Conservation (phyloP, 169 alveolate species). For the Plasmodium gonderi region DNA sequence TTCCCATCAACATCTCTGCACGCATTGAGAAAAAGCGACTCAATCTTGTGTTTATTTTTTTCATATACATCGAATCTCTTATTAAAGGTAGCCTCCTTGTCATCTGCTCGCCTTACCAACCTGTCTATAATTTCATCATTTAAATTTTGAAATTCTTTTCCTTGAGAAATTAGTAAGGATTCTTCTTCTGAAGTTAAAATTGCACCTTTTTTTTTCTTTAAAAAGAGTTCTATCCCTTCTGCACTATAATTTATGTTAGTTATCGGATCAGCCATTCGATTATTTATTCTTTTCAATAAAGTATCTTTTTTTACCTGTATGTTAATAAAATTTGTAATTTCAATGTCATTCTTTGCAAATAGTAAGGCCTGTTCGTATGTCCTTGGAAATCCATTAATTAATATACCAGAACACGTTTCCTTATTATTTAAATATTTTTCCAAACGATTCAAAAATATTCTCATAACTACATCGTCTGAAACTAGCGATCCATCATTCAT, state of each 20-base stretch:
- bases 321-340: conserved; percentile 7
- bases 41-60: not conserved
- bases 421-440: not conserved
- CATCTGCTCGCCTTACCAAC: conserved; percentile 34
- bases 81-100: conserved; percentile 1
- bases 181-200: conserved; percentile 15
- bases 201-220: conserved; percentile 13
- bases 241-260: conserved; percentile 26
- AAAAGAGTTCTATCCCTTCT: not conserved
- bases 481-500: conserved; percentile 34
- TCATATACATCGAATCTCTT: conserved; percentile 38
- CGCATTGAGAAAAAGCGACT: conserved; percentile 1
- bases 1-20: conserved; percentile 35
- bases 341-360: conserved; percentile 9
- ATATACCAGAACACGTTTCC: conserved; percentile 23
- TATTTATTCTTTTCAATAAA: conserved; percentile 13
- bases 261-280: conserved; percentile 20
- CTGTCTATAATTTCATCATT: conserved; percentile 20
- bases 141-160: conserved; percentile 14
- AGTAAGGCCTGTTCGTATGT: conserved; percentile 43
- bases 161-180: not conserved
- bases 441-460: not conserved
- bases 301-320: conserved; percentile 12
- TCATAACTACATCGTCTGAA: conserved; percentile 14
- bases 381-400: conserved; percentile 51